Evolutionary conservation across 2,329 filamentous ascomycete species (phyloP).

Genomic region (Colletotrichum tropicale): DNA sequence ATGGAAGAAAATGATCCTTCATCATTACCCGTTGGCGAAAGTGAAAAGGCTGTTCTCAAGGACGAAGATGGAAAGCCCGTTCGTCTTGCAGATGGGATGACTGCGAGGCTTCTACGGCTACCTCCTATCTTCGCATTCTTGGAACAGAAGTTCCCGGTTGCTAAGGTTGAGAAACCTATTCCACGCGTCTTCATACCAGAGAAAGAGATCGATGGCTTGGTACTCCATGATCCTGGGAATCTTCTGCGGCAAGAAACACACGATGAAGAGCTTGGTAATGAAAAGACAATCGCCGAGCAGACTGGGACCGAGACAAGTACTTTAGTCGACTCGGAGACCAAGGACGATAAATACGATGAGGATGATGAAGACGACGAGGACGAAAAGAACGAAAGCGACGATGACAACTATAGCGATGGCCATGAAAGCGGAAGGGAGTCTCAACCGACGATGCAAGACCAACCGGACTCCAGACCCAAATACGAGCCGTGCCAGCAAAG

Average conservation of each 20-base stretch:
- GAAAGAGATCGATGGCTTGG: background rate
- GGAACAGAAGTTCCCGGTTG: background rate
- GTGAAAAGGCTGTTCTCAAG: background rate
- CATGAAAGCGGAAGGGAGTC: background rate
- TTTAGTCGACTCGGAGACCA: background rate
- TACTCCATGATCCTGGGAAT: background rate
- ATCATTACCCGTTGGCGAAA: background rate
- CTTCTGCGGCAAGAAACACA: background rate
- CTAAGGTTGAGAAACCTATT: background rate
- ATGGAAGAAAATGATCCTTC: background rate
- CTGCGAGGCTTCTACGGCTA: background rate
- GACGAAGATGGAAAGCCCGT: background rate
- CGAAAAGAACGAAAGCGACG: background rate
- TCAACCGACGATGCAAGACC: background rate
- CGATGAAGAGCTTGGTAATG: background rate
- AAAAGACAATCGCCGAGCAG: background rate
- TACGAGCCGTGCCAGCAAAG: background rate
- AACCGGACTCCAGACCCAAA: background rate
- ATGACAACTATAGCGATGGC: background rate
- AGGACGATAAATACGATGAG: background rate
- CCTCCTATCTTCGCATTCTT: background rate
- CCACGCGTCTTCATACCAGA: background rate
- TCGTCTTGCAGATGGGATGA: background rate
- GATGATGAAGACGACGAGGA: background rate
- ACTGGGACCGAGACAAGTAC: background rate